Evolutionary conservation across 164 flowering plant species (phyloP).

Genomic region (Tetracentron sinense): DNA sequence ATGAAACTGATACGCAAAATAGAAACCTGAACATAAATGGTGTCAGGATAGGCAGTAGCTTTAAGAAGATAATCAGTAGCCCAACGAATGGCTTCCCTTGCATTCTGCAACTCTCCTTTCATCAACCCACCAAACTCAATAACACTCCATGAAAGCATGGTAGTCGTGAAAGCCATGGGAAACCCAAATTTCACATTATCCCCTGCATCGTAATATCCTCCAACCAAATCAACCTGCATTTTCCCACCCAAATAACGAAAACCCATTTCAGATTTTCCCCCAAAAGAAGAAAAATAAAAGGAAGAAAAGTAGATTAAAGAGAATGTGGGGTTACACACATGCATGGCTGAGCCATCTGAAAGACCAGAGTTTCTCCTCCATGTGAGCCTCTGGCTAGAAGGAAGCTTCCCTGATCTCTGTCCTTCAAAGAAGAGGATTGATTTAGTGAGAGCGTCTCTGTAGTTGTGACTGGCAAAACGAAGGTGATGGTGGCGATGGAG

Average conservation of each 20-base stretch:
- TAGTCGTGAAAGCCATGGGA: conserved; percentile 58
- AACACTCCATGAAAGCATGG: conserved; percentile 67
- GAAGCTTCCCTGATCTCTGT: conserved; percentile 63
- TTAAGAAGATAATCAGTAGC: conserved; percentile 58
- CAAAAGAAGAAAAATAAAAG: neutral
- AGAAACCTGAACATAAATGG: too few species aligned
- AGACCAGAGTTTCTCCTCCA: conserved; percentile 63
- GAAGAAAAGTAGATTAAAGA: neutral
- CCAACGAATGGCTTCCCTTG: conserved; percentile 53
- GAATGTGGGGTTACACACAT: conserved; percentile 22
- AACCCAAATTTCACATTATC: conserved; percentile 68
- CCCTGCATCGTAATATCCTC: conserved; percentile 66
- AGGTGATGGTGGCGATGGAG: conserved; percentile 29
- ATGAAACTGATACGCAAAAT: too few species aligned
- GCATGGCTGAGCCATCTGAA: conserved; percentile 48
- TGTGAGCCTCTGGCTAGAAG: too few species aligned
- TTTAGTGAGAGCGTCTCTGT: too few species aligned
- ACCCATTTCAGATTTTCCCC: neutral
- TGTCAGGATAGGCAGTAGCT: too few species aligned
- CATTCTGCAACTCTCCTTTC: conserved; percentile 40
- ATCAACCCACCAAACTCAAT: conserved; percentile 60
- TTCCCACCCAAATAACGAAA: conserved; percentile 12
- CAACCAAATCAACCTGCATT: conserved; percentile 63
- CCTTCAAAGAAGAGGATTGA: conserved; percentile 64
- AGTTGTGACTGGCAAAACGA: conserved; percentile 44